phyloP scores from a whole-genome alignment of 805 yeast species.

The Lipomyces spencermartinsiae region DNA sequence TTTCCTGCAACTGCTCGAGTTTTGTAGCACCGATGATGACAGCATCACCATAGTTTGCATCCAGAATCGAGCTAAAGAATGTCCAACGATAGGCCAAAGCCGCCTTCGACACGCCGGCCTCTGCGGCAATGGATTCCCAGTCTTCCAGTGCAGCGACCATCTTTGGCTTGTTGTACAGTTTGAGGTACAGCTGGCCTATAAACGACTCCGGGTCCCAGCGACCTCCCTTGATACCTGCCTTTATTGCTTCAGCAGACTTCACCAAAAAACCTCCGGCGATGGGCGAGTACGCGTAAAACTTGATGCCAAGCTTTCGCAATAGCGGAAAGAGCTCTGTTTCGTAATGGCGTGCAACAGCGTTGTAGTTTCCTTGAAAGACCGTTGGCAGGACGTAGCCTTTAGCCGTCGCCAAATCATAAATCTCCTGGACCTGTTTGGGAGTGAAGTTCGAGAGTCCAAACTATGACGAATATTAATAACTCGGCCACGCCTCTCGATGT shows the following conservation, averaged over 20 bases:
- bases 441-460: conserved; percentile 43
- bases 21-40: conserved; percentile 40
- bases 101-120: conserved; percentile 22
- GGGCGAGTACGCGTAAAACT: conserved; percentile 43
- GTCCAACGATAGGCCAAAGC: conserved; percentile 40
- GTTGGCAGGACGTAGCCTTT: conserved; percentile 41
- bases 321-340: conserved; percentile 40
- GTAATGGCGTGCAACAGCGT: conserved; percentile 37
- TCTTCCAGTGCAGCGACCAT: conserved; percentile 29
- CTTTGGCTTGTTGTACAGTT: conserved; percentile 28
- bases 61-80: conserved; percentile 36
- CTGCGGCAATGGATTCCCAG: conserved; percentile 14
- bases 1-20: conserved; percentile 36
- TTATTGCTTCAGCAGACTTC: conserved; percentile 33
- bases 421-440: conserved; percentile 36
- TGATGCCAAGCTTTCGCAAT: conserved; percentile 37
- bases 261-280: conserved; percentile 34
- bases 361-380: conserved; percentile 42
- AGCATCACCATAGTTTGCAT: conserved; percentile 38
- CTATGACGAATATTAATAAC: neutral
- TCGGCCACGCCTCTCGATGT: neutral
- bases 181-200: conserved; percentile 19
- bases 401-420: conserved; percentile 33
- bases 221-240: conserved; percentile 21
- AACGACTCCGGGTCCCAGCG: conserved; percentile 26